Base-by-base conservation (phyloP, 2,329 filamentous ascomycete genomes). In the Epichloe typhina region DNA sequence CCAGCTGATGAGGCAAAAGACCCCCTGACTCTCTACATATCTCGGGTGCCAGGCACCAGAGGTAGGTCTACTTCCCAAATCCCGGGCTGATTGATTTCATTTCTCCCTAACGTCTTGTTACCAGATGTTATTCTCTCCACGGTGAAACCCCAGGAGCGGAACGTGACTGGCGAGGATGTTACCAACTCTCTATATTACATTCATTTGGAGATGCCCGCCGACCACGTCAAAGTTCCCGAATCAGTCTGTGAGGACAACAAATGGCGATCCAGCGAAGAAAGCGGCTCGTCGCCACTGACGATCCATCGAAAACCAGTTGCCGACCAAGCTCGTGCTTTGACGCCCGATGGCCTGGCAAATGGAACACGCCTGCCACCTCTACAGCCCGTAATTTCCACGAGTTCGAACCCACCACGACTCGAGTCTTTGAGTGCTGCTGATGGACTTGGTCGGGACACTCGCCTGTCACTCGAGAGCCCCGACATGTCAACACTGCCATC, bases 41-140 rank as follows among this genome's bases (percentile, higher is more conserved):
- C 91, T 37, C 76, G 91, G 57, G 91, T 98, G 0, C 93, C 93
- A 1, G 91, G 91, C 21, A 95, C 86, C 55, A 81, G 83, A 82
- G 88, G 88, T 90, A 72, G 57, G 70, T 26, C 17, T 4, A 41
- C 8, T 23, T n/a, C 6, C 21, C 42, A 12, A 15, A 17, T 13
- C 7, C 8, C 17, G 17, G 33, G 13, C 13, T 5, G 7, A 36
- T 64, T 33, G 41, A 42, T 53, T 21, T 47, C 47, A n/a, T 31
- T 40, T 39, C 46, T 35, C 33, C 7, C 21, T 52, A 12, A 35
- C 19, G 41, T 53, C 53, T 52, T 50, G n/a, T 44, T 5, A 39
- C 31, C 33, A 93, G 91, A 96, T 74, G 78, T 96, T 52, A 94
- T 96, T 59, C 80, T 98, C 44, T 94, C 91, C 1, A 87, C 93